These are phyloP conservation scores for Colletotrichum sp. DNA, from an alignment of 2,329 filamentous ascomycete species.

Conservation along the genomic window DNA sequence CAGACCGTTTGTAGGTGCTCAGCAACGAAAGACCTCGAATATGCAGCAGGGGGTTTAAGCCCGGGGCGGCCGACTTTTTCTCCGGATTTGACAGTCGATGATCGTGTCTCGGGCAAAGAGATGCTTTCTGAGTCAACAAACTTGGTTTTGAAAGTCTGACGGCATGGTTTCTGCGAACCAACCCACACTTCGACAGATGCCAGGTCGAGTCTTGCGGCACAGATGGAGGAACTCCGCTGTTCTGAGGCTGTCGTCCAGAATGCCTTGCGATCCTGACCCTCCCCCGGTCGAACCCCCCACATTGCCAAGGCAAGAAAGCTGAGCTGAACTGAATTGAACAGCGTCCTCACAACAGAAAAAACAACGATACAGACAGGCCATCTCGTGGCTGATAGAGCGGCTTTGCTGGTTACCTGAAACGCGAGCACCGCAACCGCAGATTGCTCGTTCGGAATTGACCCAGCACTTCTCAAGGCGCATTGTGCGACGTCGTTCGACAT, in stretches of 20 bases:
- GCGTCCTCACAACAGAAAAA: background rate
- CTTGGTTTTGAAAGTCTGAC: slow-evolving; percentile 6
- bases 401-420: background rate
- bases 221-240: slow-evolving; percentile 3
- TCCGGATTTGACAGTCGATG: background rate
- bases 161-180: background rate
- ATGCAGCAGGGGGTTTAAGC: slow-evolving; percentile 9
- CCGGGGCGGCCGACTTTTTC: slow-evolving; percentile 10
- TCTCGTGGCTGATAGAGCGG: background rate
- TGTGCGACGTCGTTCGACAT: background rate
- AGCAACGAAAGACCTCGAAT: background rate
- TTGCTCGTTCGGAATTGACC: background rate
- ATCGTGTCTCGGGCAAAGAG: background rate
- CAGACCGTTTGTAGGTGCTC: background rate
- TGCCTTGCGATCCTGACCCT: background rate
- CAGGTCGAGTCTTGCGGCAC: background rate
- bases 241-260: background rate
- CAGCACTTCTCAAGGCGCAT: background rate
- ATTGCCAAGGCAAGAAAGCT: background rate
- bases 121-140: background rate
- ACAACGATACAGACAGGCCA: background rate
- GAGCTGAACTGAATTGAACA: background rate
- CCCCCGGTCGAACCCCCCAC: background rate
- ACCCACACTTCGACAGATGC: background rate
- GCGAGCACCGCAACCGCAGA: background rate